phyloP scores from a whole-genome alignment of 1,139 yeast genomes.

The Tardiomyces depauwii region DNA sequence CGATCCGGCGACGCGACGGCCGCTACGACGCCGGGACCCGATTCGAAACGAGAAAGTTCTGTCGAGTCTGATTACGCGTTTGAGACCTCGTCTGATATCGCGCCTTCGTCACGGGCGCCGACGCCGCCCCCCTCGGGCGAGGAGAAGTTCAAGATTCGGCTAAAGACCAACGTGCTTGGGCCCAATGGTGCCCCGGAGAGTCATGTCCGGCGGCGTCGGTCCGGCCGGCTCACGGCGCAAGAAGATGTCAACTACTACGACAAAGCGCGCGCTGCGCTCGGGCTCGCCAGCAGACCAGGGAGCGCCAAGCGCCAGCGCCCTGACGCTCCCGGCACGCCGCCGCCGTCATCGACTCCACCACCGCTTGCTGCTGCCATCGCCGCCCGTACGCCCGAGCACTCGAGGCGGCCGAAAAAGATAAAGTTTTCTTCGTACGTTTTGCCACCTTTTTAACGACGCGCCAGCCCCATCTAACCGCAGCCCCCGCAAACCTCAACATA shows the following conservation, averaged over 20 bases:
- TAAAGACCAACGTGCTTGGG: constrained; percentile 26
- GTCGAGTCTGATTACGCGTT: constrained; percentile 7
- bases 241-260: constrained; percentile 7
- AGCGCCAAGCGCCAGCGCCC: background rate
- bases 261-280: constrained; percentile 10
- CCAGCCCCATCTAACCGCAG: constrained; percentile 6
- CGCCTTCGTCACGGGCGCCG: background rate
- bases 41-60: constrained; percentile 9
- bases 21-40: no score
- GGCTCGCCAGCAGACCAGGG: constrained; percentile 4
- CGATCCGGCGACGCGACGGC: background rate
- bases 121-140: constrained; percentile 6
- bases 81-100: constrained; percentile 7
- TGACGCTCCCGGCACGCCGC: background rate
- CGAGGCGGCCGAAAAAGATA: constrained; percentile 14
- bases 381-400: constrained; percentile 2
- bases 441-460: no score
- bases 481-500: constrained; percentile 9
- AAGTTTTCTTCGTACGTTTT: constrained; percentile 7
- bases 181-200: background rate
- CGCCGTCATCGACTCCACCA: background rate
- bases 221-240: background rate
- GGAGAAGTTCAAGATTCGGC: constrained; percentile 17
- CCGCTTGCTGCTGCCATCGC: background rate
- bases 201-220: background rate